Evolutionary conservation across 164 flowering plant genomes (phyloP).

Genomic region (Berberis vulgaris): DNA sequence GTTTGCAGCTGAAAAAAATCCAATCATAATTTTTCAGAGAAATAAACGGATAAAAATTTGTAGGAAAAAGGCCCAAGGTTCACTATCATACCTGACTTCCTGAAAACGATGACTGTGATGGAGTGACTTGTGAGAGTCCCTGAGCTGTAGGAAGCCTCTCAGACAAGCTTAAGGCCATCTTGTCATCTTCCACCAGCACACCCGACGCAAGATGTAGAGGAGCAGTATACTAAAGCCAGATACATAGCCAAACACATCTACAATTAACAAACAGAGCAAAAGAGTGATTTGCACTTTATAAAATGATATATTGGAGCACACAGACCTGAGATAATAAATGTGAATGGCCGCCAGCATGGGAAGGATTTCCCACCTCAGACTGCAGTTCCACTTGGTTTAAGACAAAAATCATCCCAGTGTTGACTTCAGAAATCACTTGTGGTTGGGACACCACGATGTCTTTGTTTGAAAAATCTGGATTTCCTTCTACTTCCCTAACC

Average conservation of each 20-base stretch:
- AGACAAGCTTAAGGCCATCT: slow-evolving; percentile 58
- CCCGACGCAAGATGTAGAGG: slow-evolving; percentile 47
- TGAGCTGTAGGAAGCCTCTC: slow-evolving; percentile 81
- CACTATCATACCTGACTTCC: slow-evolving; percentile 45
- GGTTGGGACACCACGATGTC: slow-evolving; percentile 66
- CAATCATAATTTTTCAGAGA: slow-evolving; percentile 5
- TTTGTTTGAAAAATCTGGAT: slow-evolving; percentile 95
- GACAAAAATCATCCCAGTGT: slow-evolving; percentile 46
- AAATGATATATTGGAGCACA: not conserved
- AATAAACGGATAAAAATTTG: not conserved
- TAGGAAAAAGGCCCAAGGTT: not conserved
- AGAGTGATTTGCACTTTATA: not conserved
- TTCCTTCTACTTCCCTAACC: slow-evolving; percentile 77
- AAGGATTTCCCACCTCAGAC: slow-evolving; percentile 47
- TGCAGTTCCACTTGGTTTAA: slow-evolving; percentile 69
- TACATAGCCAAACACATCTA: slow-evolving; percentile 7
- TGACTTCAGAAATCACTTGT: slow-evolving; percentile 54
- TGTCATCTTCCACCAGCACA: slow-evolving; percentile 62
- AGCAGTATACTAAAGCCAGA: slow-evolving; percentile 41
- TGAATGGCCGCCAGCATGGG: slow-evolving; percentile 57
- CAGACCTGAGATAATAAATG: slow-evolving; percentile 59
- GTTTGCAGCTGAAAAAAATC: slow-evolving; percentile 49
- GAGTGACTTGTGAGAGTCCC: slow-evolving; percentile 52
- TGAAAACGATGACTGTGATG: slow-evolving; percentile 54
- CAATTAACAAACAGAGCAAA: not conserved